A percentile compares a stretch with the other conserved stretches of the same genome.
These are phyloP conservation scores for Trichophyton benhamiae DNA, from an alignment of 2,329 filamentous ascomycete species.

Conservation along the genomic window DNA sequence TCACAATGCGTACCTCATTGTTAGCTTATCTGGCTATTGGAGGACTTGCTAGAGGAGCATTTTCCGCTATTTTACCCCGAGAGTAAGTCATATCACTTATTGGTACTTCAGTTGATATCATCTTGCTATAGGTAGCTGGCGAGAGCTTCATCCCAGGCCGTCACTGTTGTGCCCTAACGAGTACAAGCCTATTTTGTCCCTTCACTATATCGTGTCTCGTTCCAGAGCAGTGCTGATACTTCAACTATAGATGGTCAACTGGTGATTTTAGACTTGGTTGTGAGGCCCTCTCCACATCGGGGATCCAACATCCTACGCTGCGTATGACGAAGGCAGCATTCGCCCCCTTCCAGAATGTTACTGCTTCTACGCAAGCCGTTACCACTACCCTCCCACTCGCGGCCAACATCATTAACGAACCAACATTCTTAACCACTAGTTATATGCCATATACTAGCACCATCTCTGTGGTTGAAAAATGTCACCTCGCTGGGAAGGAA, in stretches of 20 bases:
- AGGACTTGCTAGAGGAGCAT: background rate
- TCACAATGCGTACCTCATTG: background rate
- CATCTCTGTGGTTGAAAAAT: background rate
- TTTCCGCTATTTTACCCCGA: background rate
- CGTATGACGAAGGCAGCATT: background rate
- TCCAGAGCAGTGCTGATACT: background rate
- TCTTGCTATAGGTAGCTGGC: background rate
- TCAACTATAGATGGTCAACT: background rate
- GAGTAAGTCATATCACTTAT: background rate
- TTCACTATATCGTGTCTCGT: background rate
- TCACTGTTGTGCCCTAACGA: too few species aligned
- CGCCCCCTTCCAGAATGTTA: background rate
- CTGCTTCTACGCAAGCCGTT: background rate
- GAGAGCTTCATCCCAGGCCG: background rate
- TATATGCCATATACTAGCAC: background rate
- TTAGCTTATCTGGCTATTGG: background rate
- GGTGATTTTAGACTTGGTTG: background rate
- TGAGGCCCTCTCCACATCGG: background rate
- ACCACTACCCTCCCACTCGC: background rate
- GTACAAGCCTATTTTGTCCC: too few species aligned
- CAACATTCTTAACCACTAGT: background rate
- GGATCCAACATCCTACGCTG: background rate
- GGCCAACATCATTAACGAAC: background rate
- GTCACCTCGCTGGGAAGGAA: background rate
- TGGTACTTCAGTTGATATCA: background rate